Evolutionary conservation across 2,329 filamentous ascomycete genomes (phyloP), one percentile per base, ranked within the genome.

Genomic region (Colletotrichum viniferum): DNA sequence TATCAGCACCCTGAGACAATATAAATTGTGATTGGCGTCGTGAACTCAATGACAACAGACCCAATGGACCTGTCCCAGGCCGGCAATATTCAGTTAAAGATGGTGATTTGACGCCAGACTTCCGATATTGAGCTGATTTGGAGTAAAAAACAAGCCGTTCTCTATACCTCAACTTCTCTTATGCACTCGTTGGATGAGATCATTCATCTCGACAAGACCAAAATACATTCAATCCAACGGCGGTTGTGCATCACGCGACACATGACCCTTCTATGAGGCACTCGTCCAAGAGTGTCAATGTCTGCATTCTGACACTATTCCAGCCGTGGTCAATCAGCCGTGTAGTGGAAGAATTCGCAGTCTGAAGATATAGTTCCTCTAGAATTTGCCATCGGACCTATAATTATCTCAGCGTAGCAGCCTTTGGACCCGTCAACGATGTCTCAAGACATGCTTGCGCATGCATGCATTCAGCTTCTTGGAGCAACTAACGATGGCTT

Each of bases 191-290:
- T 6, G 14, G 14, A 4, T 38, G 6, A 16, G 36, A 38, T 34
- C 2, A 14, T 34, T 34, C 32, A 3, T 34, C 32, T 34, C 6
- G 13, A 7, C 32, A 14, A 34, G 32, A 18, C 8, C 5, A 6
- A 5, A 43, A 43, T n/a, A 43, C 18, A 10, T n/a, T 43, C 1
- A 5, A 3, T 6, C 13, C 32, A 34, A 6, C 32, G 12, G 32
- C 32, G 32, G 13, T 32, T 32, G 32, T 32, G 32, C 32, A 14
- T 12, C 10, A 48, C 7, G 5, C 18, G 43, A 48, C 43, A 21
- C 1, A 4, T n/a, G 10, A 13, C 43, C 10, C 1, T 48, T 48
- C n/a, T 21, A 12, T n/a, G 2, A 21, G 5, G 2, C 2, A 12
- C 43, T 21, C 5, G 10, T 21, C 18, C 5, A 21, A 13, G 4